Evolutionary conservation across 192 early-diverging fungal species (phyloP), one percentile per base, ranked within the genome.

Genomic region (Umbelopsis sp.): DNA sequence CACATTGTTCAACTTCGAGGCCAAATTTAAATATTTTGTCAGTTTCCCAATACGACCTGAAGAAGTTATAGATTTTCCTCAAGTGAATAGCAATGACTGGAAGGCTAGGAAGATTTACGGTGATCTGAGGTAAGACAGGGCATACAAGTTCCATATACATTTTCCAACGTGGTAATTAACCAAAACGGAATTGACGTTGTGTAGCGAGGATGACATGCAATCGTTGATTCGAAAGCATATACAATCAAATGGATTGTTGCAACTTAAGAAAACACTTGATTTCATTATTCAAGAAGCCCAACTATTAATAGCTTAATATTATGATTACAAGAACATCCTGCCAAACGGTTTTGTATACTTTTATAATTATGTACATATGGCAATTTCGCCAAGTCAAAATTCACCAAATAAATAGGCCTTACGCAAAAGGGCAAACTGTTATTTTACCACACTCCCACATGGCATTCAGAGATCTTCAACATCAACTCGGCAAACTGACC

Each of bases 381-480:
- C 30, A 61, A 25, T 61, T 13, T 61, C 16, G 55, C 55, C 55
- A 61, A 61, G 55, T 61, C 25, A 8, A 25, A 35, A 16, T 21
- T 25, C 9, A 7, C 16, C 30, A 7, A 61, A 61, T 61, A 61
- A 61, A 61, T 27, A 27, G 3, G 37, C 37, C 37, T 41, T 41
- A 41, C 37, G 37, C 37, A 41, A 41, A 41, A 6, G 1, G 55
- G 55, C 55, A 30, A 61, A 27, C 23, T 33, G 27, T 30, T 35
- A 7, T n/a, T 61, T 61, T 37, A 15, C 16, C 13, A 3, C 16
- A 61, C 13, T 16, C 25, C 11, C 27, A 12, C 55, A 47, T 73
- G 71, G 70, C 61, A 46, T 75, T 80, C 46, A 80, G 72, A 66
- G 74, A 80, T 58, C 53, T 80, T 15, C 71, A 74, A 64, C 72